Evolutionary conservation across 768 basidiomycete species (phyloP).

Genomic region (Hygrophoropsis aurantiaca): DNA sequence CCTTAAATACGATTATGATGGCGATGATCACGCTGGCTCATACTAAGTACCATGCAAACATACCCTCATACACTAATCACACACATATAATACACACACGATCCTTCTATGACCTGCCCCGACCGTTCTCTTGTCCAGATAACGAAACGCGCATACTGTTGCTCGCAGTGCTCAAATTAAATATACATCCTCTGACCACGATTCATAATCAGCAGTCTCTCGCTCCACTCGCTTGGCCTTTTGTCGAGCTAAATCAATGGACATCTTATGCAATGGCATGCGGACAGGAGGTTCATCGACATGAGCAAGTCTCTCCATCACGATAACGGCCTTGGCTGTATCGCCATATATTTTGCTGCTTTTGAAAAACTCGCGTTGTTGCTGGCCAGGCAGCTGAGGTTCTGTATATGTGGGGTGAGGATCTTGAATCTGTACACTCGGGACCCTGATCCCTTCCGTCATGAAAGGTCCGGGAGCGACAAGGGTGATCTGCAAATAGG

Average conservation of each 20-base stretch:
- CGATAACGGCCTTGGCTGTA: conserved; percentile 17
- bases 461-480: conserved; percentile 14
- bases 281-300: conserved; percentile 22
- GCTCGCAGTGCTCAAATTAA: no score
- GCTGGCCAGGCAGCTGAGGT: conserved; percentile 6
- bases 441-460: conserved; percentile 2
- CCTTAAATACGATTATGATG: no score
- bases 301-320: conserved; percentile 15
- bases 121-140: no score
- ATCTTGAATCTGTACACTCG: not conserved
- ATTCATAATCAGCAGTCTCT: conserved; percentile 15
- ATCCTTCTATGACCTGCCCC: no score
- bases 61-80: no score
- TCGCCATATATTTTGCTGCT: conserved; percentile 6
- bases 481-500: not conserved
- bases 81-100: no score
- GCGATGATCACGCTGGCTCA: no score
- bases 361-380: not conserved
- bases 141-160: no score
- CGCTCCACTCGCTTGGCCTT: conserved; percentile 16
- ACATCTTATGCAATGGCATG: conserved; percentile 14
- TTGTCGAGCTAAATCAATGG: not conserved
- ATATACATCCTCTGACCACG: conserved; percentile 24
- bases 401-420: conserved; percentile 15
- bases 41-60: no score